Conservation (phyloP, 2,329 filamentous ascomycete genomes). For the Phyllosticta paracitricarpa region DNA sequence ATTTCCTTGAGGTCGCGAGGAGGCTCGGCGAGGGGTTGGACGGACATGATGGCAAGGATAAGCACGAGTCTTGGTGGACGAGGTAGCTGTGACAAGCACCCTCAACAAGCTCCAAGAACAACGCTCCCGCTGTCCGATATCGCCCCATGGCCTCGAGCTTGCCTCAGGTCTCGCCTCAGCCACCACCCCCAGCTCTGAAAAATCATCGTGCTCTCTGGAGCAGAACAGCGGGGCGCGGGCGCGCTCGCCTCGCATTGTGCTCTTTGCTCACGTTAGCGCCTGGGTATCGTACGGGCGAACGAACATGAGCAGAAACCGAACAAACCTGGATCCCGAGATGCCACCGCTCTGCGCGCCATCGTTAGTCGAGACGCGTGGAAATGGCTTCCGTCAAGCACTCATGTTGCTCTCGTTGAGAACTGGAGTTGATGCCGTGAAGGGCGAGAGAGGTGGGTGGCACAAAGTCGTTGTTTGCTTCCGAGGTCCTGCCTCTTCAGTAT, state of each 20-base stretch:
- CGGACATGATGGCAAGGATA: slow-evolving; percentile 1
- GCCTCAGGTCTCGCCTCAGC: background rate
- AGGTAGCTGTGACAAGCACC: no score
- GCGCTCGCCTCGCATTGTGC: background rate
- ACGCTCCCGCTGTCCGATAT: background rate
- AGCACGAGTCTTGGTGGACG: background rate
- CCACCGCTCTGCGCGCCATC: no score
- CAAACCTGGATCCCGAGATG: no score
- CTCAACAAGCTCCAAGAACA: no score
- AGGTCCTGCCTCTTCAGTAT: background rate
- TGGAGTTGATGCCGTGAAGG: background rate
- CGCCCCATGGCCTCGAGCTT: background rate
- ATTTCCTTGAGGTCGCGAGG: slow-evolving; percentile 30
- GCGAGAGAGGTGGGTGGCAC: background rate
- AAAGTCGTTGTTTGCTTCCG: background rate
- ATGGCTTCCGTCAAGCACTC: background rate
- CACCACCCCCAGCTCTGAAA: background rate
- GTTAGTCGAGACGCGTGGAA: no score
- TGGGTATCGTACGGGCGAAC: no score
- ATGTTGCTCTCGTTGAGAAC: background rate
- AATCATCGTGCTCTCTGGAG: background rate
- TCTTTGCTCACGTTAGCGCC: no score
- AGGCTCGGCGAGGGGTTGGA: slow-evolving; percentile 20
- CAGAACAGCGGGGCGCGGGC: background rate
- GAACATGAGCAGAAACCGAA: no score